These are phyloP conservation scores for Xylaria venustula DNA, from an alignment of 495 filamentous ascomycete species.

Conservation along the genomic window DNA sequence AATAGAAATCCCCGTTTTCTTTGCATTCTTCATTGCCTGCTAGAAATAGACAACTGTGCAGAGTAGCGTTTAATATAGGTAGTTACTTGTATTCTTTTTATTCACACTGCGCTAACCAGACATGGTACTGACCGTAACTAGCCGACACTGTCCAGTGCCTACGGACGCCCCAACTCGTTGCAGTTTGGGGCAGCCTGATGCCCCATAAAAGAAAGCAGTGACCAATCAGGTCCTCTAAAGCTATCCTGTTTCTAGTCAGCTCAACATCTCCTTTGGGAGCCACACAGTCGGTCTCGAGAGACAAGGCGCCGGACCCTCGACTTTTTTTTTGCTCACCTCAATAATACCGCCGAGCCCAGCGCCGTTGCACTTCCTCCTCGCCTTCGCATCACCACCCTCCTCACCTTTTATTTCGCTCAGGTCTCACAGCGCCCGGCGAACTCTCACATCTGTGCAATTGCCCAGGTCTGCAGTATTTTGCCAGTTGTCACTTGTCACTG, in stretches of 20 bases:
- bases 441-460: slow-evolving; percentile 11
- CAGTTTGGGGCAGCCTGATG: slow-evolving; percentile 17
- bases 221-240: slow-evolving; percentile 15
- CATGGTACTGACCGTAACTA: too few species aligned
- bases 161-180: slow-evolving; percentile 17
- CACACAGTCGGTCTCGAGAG: slow-evolving; percentile 11
- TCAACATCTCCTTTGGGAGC: slow-evolving; percentile 9
- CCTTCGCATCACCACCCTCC: not conserved
- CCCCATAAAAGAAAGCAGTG: slow-evolving; percentile 17
- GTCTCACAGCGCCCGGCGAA: slow-evolving; percentile 6
- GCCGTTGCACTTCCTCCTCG: not conserved
- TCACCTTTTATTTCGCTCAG: not conserved
- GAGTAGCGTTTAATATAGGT: too few species aligned
- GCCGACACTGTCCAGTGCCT: not conserved
- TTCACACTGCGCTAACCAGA: too few species aligned
- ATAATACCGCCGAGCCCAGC: not conserved
- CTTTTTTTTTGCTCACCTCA: slow-evolving; percentile 18
- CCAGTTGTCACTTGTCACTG: slow-evolving; percentile 10
- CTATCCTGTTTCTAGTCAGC: slow-evolving; percentile 1
- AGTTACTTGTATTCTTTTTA: too few species aligned
- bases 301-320: slow-evolving; percentile 2
- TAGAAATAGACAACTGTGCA: too few species aligned
- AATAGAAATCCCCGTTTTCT: too few species aligned
- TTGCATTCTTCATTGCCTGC: too few species aligned
- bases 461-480: slow-evolving; percentile 3